Conservation (phyloP, 805 yeast species). For the Barnettozyma siamensis region DNA sequence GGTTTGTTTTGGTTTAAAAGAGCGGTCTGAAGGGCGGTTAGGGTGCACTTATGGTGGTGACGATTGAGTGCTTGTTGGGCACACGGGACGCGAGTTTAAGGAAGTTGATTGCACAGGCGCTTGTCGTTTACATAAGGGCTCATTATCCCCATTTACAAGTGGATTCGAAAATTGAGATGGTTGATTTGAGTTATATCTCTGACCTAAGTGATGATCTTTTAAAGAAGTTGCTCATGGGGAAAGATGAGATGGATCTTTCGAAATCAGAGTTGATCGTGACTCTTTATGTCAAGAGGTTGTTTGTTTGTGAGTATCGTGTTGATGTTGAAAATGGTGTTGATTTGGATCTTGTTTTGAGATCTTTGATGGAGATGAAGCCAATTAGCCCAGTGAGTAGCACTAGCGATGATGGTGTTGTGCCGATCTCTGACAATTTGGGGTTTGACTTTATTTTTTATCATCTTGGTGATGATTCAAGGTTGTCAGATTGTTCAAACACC, state of each 20-base stretch:
- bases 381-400: neutral
- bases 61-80: neutral
- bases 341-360: constrained; percentile 1
- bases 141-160: constrained; percentile 1
- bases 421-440: neutral
- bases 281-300: constrained; percentile 8
- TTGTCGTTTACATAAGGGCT: neutral
- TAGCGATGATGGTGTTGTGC: neutral
- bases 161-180: neutral
- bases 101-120: neutral
- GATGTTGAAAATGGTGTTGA: neutral
- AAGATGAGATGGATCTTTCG: constrained; percentile 5
- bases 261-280: constrained; percentile 16
- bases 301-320: neutral
- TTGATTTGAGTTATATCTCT: constrained; percentile 4
- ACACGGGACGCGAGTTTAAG: neutral
- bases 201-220: constrained; percentile 5
- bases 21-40: too few species aligned
- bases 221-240: constrained; percentile 3
- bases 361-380: neutral
- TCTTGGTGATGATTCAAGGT: constrained; percentile 1
- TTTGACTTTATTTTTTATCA: constrained; percentile 3
- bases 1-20: too few species aligned
- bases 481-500: neutral
- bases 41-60: neutral